Percentiles rank a stretch among this genome's conserved stretches.
phyloP scores from a whole-genome alignment of 1,284 basidiomycete genomes.

The Boletellus deceptivus region DNA sequence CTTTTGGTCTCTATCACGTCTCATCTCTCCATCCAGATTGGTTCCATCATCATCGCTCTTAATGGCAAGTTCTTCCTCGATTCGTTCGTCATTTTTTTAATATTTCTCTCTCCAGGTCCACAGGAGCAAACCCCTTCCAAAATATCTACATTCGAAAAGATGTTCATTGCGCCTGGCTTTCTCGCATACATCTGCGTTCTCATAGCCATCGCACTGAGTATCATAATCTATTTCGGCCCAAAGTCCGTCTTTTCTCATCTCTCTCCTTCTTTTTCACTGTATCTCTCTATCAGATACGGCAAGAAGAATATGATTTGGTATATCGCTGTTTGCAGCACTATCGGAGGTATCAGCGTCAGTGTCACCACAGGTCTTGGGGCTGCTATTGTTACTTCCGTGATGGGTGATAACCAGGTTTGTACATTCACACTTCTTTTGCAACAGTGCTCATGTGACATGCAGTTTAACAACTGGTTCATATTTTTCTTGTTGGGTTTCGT shows the following conservation, averaged over 20 bases:
- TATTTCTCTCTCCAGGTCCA: slow-evolving; percentile 58
- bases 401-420: slow-evolving; percentile 81
- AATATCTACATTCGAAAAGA: slow-evolving; percentile 75
- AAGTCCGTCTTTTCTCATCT: slow-evolving; percentile 41
- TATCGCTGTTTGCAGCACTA: slow-evolving; percentile 91
- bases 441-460: slow-evolving; percentile 1
- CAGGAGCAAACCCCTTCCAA: slow-evolving; percentile 77
- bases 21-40: slow-evolving; percentile 50
- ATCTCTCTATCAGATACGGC: slow-evolving; percentile 57
- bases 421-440: neutral
- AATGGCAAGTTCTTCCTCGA: slow-evolving; percentile 47
- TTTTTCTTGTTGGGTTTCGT: slow-evolving; percentile 89
- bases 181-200: slow-evolving; percentile 71
- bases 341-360: slow-evolving; percentile 94
- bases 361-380: slow-evolving; percentile 93
- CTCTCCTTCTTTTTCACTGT: neutral
- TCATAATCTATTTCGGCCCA: slow-evolving; percentile 81
- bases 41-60: slow-evolving; percentile 82
- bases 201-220: slow-evolving; percentile 60
- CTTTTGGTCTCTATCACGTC: neutral
- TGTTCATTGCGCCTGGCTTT: slow-evolving; percentile 89
- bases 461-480: slow-evolving; percentile 83
- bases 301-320: slow-evolving; percentile 96
- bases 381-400: slow-evolving; percentile 84
- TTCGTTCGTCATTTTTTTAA: slow-evolving; percentile 1